Evolutionary conservation across 2,329 filamentous ascomycete genomes (phyloP).

Genomic region (Rachicladosporium sp.): DNA sequence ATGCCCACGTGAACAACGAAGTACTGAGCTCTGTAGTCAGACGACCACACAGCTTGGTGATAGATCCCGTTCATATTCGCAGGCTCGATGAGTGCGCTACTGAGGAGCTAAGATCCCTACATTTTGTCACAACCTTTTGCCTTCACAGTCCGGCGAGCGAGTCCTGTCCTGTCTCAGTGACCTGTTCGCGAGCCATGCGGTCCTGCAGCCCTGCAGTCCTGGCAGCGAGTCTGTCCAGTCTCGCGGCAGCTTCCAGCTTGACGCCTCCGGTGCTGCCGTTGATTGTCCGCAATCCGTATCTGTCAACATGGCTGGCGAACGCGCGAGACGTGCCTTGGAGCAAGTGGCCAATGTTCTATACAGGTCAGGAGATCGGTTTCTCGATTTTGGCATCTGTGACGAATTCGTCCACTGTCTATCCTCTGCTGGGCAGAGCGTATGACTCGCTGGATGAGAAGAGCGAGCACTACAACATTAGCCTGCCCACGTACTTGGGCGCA

Average conservation of each 20-base stretch:
- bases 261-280: constrained; percentile 41
- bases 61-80: too few species aligned
- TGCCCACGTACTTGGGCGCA: constrained; percentile 46
- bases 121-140: too few species aligned
- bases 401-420: constrained; percentile 47
- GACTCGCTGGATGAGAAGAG: constrained; percentile 43
- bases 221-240: constrained; percentile 18
- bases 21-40: too few species aligned
- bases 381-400: constrained; percentile 51
- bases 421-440: constrained; percentile 52
- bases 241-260: constrained; percentile 38
- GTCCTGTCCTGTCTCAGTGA: too few species aligned
- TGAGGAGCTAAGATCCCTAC: too few species aligned
- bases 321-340: constrained; percentile 67
- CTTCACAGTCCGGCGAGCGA: too few species aligned
- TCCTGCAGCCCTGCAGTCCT: constrained; percentile 8
- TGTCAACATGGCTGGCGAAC: constrained; percentile 45
- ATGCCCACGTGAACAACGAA: too few species aligned
- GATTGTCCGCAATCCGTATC: constrained; percentile 39
- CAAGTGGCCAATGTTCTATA: constrained; percentile 79
- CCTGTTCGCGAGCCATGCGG: constrained; percentile 8
- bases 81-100: too few species aligned
- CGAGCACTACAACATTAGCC: constrained; percentile 43
- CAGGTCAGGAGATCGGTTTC: constrained; percentile 53
- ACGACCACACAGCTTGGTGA: too few species aligned